Evolutionary conservation across 1,284 basidiomycete species (phyloP).

Genomic region (Phellopilus nigrolimitatus): DNA sequence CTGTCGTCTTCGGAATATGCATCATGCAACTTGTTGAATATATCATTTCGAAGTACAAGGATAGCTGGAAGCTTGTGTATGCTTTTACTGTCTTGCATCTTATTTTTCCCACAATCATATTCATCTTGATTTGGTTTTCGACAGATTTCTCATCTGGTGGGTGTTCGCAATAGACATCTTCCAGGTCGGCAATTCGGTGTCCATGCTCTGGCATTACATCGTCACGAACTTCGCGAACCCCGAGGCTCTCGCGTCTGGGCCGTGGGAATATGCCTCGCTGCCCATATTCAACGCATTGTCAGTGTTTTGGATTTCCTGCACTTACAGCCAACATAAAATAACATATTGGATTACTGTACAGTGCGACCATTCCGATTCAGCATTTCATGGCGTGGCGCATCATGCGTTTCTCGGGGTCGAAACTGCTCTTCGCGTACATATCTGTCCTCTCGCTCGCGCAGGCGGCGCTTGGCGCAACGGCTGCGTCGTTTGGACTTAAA

Average conservation of each 20-base stretch:
- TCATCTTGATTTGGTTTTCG: not conserved
- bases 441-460: conserved; percentile 7
- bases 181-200: conserved; percentile 5
- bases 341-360: not conserved
- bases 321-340: no score
- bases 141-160: not conserved
- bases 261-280: conserved; percentile 10
- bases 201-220: conserved; percentile 16
- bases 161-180: conserved; percentile 8
- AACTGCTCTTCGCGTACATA: conserved; percentile 4
- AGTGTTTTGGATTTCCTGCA: not conserved
- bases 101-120: not conserved
- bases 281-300: conserved; percentile 9
- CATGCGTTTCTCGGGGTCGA: conserved; percentile 7
- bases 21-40: conserved; percentile 9
- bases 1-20: conserved; percentile 10
- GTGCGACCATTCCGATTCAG: conserved; percentile 14
- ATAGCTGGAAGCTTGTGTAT: conserved; percentile 2
- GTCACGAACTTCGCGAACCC: conserved; percentile 14
- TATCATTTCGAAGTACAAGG: not conserved
- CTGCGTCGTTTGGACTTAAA: conserved; percentile 2
- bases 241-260: not conserved
- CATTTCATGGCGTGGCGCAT: conserved; percentile 15
- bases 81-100: not conserved
- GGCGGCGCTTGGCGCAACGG: conserved; percentile 3